Base-by-base conservation (phyloP, 805 yeast genomes). In the Lachancea mirantina region DNA sequence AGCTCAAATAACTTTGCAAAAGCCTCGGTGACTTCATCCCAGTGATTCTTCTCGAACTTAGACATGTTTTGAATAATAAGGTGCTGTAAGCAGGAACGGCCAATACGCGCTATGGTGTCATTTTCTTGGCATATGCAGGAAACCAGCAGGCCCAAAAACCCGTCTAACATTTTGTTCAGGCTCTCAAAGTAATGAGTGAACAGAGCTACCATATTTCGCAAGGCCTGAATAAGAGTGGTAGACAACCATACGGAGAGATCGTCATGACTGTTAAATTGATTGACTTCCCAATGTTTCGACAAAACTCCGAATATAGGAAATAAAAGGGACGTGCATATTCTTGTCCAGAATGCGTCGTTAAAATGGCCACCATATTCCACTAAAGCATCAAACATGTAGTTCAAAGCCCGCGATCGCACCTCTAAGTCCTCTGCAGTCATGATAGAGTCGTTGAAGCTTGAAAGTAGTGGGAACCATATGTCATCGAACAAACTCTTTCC, bases 101-200 rank as follows among this genome's bases (percentile, higher is more conserved):
- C 99, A 43, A 89, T 89, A 47, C 95, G 71, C 0, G 96, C 94
- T 47, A 94, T 87, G 0, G 97, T 88, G 50, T 92, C 98, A 55
- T 92, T 89, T 47, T 88, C 96, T 57, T 92, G 98, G 47, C 95
- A 85, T 31, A 92, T 84, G 59, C 98, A 92, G 5, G 89, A 78
- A 2, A 78, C 76, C 36, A 92, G 60, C 32, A 94, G 66, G 13
- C 75, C 76, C 57, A 94, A 66, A 54, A 82, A 85, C 1, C 84
- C 92, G 39, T 76, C 83, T 32, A 89, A 65, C 72, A 83, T 74
- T 25, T 74, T 67, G 45, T 78, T 78, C 50, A 92, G 71, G 2
- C 78, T 70, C 25, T 73, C 83, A 55, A 88, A 92, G 59, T 83
- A 89, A 42, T 78, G 82, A 0, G 87, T 73, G 50, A 89, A 83